Base-by-base conservation (phyloP, 1,139 yeast genomes). In the Suhomyces yuchorum region DNA sequence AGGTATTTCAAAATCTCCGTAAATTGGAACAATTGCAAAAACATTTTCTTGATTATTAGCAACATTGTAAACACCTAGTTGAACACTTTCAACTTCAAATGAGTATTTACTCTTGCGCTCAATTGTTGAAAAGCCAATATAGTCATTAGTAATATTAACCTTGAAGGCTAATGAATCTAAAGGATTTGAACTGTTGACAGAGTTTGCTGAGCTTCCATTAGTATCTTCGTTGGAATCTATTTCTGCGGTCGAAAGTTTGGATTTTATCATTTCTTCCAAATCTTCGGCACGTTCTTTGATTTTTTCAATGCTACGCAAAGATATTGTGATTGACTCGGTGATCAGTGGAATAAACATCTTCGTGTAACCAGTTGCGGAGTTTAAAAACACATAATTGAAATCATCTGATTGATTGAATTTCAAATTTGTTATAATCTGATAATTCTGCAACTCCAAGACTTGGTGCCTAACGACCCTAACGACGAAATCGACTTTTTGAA, bases 1-100 rank as follows among this genome's bases (percentile, higher is more conserved):
- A 1, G 82, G 81, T 2, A 80, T 49, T 0, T 49, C 46, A 9
- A 80, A 39, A 14, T 68, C 71, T 0, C 83, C 84, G 51, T 62
- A 62, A 0, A 68, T 53, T 1, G 70, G 69, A 15, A 64, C 71
- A 8, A 55, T 46, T 24, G 23, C 19, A 32, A 44, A 46, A 8
- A 23, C 39, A 2, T 47, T 50, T 24, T 49, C 56, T 2, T 36
- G 35, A 12, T 51, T 38, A 36, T 56, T 58, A 2, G 61, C 58
- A 17, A 70, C 59, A 51, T 69, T 69, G 42, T 52, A 55, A 22
- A 57, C 42, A 12, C 64, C 60, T 24, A 60, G 39, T 0, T 61
- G 50, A 1, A 62, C 50, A 4, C 60, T 60, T 44, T 72, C 77
- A 2, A 68, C 45, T 49, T 69, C 79, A 41, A 72, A 56, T 0